Percentiles rank a stretch among this genome's conserved stretches.
Conservation (phyloP, 1,284 basidiomycete genomes). For the Ganoderma resinaceum region DNA sequence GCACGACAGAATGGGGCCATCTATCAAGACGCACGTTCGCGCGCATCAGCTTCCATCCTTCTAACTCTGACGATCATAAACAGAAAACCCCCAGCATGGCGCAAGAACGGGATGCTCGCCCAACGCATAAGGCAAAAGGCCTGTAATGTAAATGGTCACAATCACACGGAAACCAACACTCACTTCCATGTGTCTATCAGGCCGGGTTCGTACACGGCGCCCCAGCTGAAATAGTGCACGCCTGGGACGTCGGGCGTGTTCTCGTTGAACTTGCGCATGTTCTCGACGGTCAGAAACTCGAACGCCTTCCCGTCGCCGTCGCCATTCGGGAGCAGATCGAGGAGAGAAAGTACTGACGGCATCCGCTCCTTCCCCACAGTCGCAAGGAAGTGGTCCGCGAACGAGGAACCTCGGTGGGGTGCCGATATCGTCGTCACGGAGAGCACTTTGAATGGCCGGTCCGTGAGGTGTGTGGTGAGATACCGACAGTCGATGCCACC, state of each 20-base stretch:
- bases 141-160: no score
- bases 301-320: conserved; percentile 94
- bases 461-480: conserved; percentile 75
- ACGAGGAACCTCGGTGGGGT: conserved; percentile 92
- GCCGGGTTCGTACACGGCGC: conserved; percentile 87
- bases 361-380: conserved; percentile 75
- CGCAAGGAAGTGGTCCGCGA: conserved; percentile 91
- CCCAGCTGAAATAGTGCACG: conserved; percentile 93
- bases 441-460: conserved; percentile 73
- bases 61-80: conserved; percentile 10
- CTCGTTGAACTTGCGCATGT: conserved; percentile 90
- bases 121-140: background rate
- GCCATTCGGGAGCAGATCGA: conserved; percentile 85
- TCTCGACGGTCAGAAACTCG: conserved; percentile 83
- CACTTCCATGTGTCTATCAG: conserved; percentile 89
- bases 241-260: conserved; percentile 79
- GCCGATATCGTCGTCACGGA: conserved; percentile 94
- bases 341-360: conserved; percentile 67
- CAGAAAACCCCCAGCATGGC: background rate
- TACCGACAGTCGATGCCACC: conserved; percentile 95
- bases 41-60: conserved; percentile 12
- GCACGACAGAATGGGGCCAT: conserved; percentile 84
- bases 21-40: conserved; percentile 38
- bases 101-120: background rate
- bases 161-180: conserved; percentile 32